These are phyloP conservation scores for Micractinium conductrix DNA, from an alignment of 139 green algal genomes.

Conservation along the genomic window DNA sequence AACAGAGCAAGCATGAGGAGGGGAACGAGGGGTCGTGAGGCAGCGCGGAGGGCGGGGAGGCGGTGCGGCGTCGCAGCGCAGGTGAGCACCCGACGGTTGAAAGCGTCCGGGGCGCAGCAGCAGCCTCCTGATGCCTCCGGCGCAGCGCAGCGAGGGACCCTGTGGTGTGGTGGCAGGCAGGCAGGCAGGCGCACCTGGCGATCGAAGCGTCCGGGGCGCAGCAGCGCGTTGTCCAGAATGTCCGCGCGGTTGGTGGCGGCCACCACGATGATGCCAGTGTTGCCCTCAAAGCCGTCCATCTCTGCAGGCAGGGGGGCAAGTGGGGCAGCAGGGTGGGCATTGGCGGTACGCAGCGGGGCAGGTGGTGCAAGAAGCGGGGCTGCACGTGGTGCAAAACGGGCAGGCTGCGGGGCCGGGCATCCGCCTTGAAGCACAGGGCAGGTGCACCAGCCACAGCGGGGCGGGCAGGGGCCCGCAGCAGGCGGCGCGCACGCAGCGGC, in stretches of 20 bases:
- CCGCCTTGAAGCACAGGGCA: not conserved
- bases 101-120: too few species aligned
- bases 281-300: conserved; percentile 99
- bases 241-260: conserved; percentile 98
- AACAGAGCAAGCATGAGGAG: too few species aligned
- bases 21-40: too few species aligned
- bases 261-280: conserved; percentile 97
- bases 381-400: too few species aligned
- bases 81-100: too few species aligned
- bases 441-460: not conserved
- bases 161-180: too few species aligned
- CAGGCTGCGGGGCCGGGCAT: not conserved
- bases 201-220: conserved; percentile 98
- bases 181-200: conserved; percentile 78
- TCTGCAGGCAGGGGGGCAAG: conserved; percentile 53
- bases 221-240: conserved; percentile 97
- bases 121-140: too few species aligned
- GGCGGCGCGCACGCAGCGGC: not conserved
- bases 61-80: too few species aligned
- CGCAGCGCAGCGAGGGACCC: not conserved
- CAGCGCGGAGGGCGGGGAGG: too few species aligned
- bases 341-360: too few species aligned
- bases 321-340: too few species aligned
- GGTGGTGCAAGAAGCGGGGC: too few species aligned
- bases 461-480: not conserved